Evolutionary conservation across 495 filamentous ascomycete species (phyloP).

Genomic region (Xylaria scruposa): DNA sequence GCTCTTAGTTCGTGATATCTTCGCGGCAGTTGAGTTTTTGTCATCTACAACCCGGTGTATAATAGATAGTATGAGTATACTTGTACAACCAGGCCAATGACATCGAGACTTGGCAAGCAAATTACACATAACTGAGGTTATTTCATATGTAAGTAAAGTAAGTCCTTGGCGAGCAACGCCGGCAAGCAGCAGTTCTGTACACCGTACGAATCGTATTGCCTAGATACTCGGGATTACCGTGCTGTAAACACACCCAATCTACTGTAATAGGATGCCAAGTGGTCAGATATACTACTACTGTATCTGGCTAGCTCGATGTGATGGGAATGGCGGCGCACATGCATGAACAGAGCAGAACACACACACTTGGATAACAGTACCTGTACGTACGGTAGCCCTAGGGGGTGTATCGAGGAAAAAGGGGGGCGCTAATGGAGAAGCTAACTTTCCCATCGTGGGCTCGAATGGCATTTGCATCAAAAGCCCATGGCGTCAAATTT

Average conservation of each 20-base stretch:
- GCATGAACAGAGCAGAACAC: slow-evolving; percentile 15
- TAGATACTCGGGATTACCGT: neutral
- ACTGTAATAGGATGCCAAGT: neutral
- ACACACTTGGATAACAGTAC: neutral
- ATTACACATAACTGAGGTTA: slow-evolving; percentile 7
- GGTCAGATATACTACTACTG: neutral
- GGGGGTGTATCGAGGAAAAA: neutral
- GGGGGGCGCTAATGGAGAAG: slow-evolving; percentile 19
- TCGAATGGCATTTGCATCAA: slow-evolving; percentile 21
- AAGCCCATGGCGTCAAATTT: slow-evolving; percentile 10
- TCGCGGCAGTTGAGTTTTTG: slow-evolving; percentile 7
- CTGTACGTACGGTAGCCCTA: neutral
- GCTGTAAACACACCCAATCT: neutral
- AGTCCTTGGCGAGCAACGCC: neutral
- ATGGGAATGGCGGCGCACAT: slow-evolving; percentile 5
- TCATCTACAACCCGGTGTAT: neutral
- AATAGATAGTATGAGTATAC: neutral
- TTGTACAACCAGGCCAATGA: neutral
- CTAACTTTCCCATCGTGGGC: slow-evolving; percentile 24
- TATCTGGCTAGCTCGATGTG: slow-evolving; percentile 1
- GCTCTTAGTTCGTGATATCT: slow-evolving; percentile 11
- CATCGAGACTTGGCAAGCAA: neutral
- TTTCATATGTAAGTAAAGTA: neutral
- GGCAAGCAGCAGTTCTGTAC: neutral
- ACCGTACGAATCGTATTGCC: neutral